These are phyloP conservation scores for Tilletia indica DNA, from an alignment of 1,284 basidiomycete species.

Conservation along the genomic window DNA sequence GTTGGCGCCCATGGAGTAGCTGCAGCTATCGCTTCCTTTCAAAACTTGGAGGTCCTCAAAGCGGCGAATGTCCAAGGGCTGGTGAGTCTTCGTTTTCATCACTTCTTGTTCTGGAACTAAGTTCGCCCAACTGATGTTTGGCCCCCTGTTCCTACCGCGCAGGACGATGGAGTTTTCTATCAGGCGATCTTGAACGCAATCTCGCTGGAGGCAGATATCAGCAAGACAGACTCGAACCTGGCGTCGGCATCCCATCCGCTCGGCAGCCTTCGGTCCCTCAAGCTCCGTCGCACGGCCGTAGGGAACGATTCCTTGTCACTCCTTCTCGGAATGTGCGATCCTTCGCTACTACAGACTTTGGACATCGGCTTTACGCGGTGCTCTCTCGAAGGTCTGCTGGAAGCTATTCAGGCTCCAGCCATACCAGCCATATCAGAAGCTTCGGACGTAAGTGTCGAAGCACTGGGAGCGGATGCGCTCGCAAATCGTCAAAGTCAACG, in stretches of 20 bases:
- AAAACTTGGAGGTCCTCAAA: constrained; percentile 1
- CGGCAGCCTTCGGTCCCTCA: neutral
- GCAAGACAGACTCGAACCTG: neutral
- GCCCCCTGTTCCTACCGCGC: neutral
- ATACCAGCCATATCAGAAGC: no score
- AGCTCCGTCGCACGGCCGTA: constrained; percentile 1
- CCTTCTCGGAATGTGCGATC: constrained; percentile 14
- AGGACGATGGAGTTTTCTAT: neutral
- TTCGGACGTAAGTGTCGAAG: neutral
- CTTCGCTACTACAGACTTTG: neutral
- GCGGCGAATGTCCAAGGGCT: constrained; percentile 8
- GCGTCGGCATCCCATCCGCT: constrained; percentile 5
- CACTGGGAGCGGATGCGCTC: neutral
- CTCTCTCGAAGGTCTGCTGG: constrained; percentile 13
- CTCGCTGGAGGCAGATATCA: neutral
- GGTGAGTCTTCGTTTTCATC: neutral
- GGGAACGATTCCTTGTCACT: neutral
- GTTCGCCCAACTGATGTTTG: no score
- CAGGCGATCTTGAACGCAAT: neutral
- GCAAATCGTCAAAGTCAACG: no score
- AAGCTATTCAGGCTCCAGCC: constrained; percentile 7
- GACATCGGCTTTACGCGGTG: constrained; percentile 7
- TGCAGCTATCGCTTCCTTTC: neutral
- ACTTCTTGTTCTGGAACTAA: neutral
- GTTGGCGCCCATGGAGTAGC: constrained; percentile 1